phyloP scores from a whole-genome alignment of 257 asterid species.

The Sherardia arvensis region DNA sequence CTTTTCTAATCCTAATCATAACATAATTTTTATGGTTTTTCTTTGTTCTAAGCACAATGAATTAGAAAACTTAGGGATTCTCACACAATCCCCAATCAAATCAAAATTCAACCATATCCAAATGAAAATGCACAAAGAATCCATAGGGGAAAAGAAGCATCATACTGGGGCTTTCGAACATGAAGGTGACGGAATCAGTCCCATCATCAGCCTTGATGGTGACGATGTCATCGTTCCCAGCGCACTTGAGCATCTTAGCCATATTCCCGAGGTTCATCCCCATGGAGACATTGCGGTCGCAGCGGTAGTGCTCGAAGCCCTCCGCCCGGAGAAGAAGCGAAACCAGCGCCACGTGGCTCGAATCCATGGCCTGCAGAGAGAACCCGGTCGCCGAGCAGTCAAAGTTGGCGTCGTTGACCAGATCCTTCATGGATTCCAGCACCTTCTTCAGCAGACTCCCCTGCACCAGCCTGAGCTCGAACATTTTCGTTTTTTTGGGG shows the following conservation, averaged over 20 bases:
- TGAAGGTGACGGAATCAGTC: conserved; percentile 28
- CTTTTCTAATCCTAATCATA: neutral
- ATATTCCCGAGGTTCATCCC: conserved; percentile 31
- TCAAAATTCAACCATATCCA: neutral
- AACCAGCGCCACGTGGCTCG: conserved; percentile 38
- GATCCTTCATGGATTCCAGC: conserved; percentile 29
- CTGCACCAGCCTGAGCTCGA: conserved; percentile 33
- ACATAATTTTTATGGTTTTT: no score
- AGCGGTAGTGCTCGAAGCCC: conserved; percentile 34
- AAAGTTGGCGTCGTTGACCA: conserved; percentile 33
- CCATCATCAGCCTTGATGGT: conserved; percentile 35
- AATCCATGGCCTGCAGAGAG: conserved; percentile 36
- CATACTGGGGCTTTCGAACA: conserved; percentile 37
- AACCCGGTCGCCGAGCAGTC: conserved; percentile 36
- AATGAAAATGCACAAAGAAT: neutral
- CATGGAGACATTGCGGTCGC: conserved; percentile 31
- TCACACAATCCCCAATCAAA: neutral
- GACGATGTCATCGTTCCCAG: conserved; percentile 31
- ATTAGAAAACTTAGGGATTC: neutral
- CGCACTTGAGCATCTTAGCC: conserved; percentile 36
- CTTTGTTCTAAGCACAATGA: neutral
- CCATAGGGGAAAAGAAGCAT: conserved; percentile 1
- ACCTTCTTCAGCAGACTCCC: conserved; percentile 36
- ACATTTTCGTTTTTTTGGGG: conserved; percentile 14
- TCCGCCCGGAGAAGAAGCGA: conserved; percentile 32